Percentiles rank a stretch among this genome's conserved stretches.
phyloP scores from a whole-genome alignment of 2,329 filamentous ascomycete genomes.

The Botrytis squamosa region DNA sequence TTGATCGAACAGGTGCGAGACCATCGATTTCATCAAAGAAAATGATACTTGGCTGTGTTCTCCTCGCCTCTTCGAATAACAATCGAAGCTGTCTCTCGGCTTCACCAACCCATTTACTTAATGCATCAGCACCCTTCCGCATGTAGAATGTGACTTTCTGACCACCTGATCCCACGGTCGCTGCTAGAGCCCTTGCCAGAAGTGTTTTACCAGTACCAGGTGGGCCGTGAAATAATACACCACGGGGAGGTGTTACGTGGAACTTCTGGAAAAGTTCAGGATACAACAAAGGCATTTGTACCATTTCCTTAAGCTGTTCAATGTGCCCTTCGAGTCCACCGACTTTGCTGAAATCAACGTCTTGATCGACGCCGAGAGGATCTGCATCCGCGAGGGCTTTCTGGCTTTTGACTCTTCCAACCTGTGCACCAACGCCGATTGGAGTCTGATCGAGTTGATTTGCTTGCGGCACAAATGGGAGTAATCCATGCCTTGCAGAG shows the following conservation, averaged over 20 bases:
- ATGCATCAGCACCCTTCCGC: slow-evolving; percentile 95
- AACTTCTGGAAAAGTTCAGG: slow-evolving; percentile 91
- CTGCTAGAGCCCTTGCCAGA: slow-evolving; percentile 88
- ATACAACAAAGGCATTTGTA: slow-evolving; percentile 88
- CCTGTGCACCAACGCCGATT: slow-evolving; percentile 70
- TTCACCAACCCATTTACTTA: slow-evolving; percentile 99
- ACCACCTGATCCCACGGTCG: slow-evolving; percentile 83
- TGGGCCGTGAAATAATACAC: slow-evolving; percentile 94
- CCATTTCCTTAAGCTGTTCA: slow-evolving; percentile 98
- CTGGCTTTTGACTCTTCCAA: slow-evolving; percentile 91
- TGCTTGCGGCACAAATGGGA: slow-evolving; percentile 51
- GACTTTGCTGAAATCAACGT: slow-evolving; percentile 90
- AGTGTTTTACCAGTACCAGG: slow-evolving; percentile 95
- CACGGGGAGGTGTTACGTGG: slow-evolving; percentile 88
- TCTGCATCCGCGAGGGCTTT: slow-evolving; percentile 92
- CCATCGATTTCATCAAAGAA: slow-evolving; percentile 99
- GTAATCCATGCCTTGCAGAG: slow-evolving; percentile 48
- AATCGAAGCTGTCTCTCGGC: slow-evolving; percentile 92
- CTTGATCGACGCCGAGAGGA: slow-evolving; percentile 87
- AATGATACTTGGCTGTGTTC: slow-evolving; percentile 96
- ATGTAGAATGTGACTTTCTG: slow-evolving; percentile 99
- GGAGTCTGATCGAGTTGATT: slow-evolving; percentile 55
- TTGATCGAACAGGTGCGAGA: slow-evolving; percentile 89
- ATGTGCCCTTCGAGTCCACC: slow-evolving; percentile 92
- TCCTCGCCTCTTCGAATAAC: slow-evolving; percentile 92